phyloP scores from a whole-genome alignment of 2,329 filamentous ascomycete genomes.

The Neofusicoccum sp. region DNA sequence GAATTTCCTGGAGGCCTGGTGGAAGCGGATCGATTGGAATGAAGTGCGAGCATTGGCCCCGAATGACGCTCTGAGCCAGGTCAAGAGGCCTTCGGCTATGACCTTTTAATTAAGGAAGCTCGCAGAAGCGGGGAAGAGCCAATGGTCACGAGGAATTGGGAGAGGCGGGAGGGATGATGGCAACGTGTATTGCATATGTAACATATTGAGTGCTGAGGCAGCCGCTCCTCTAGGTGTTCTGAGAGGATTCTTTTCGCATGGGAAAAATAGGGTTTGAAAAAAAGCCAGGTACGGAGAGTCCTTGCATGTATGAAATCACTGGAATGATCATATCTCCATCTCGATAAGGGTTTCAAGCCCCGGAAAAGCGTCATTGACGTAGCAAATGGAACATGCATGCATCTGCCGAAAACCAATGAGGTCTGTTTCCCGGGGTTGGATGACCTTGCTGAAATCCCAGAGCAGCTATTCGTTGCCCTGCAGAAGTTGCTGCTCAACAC shows the following conservation, averaged over 20 bases:
- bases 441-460: not conserved
- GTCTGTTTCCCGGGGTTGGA: not conserved
- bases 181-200: conserved; percentile 10
- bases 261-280: too few species aligned
- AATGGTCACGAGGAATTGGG: not conserved
- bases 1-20: conserved; percentile 76
- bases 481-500: not conserved
- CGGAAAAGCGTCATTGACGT: too few species aligned
- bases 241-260: not conserved
- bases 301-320: too few species aligned
- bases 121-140: not conserved
- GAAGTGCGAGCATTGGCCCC: conserved; percentile 50
- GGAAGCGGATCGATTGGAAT: conserved; percentile 83
- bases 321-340: too few species aligned
- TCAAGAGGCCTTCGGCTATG: not conserved
- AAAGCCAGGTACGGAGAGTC: too few species aligned
- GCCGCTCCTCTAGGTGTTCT: not conserved
- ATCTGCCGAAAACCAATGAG: not conserved
- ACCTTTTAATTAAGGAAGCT: not conserved
- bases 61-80: not conserved
- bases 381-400: not conserved
- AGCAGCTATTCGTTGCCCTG: not conserved
- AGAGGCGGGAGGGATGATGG: not conserved
- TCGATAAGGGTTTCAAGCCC: too few species aligned
- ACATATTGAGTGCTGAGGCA: not conserved